Conservation (phyloP, 345 rosid species). For the Lepidium africanum region DNA sequence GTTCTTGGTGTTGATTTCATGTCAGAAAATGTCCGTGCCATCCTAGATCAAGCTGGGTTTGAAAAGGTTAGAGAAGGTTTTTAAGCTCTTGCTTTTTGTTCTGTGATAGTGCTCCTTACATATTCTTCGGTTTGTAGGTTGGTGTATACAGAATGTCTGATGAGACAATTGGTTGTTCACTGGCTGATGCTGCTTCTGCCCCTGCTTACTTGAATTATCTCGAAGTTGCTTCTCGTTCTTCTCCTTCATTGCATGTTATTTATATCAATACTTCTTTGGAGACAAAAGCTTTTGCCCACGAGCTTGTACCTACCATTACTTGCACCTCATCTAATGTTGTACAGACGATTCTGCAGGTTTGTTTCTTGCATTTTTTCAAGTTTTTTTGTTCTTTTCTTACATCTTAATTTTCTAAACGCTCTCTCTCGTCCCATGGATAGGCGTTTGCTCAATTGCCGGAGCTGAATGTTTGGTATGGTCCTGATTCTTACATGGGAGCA, state of each 20-base stretch:
- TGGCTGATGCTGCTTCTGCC: constrained; percentile 93
- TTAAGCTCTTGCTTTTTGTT: background rate
- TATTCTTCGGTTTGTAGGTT: constrained; percentile 41
- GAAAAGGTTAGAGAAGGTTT: constrained; percentile 38
- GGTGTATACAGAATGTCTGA: constrained; percentile 91
- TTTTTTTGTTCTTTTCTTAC: background rate
- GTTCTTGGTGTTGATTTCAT: constrained; percentile 97
- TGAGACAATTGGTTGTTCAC: constrained; percentile 87
- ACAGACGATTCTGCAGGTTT: constrained; percentile 88
- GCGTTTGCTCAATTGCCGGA: constrained; percentile 83
- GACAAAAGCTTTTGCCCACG: constrained; percentile 94
- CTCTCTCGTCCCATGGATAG: constrained; percentile 31
- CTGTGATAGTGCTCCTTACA: background rate
- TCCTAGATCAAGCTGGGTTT: constrained; percentile 93
- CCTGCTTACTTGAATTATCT: constrained; percentile 81
- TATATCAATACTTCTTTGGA: constrained; percentile 93
- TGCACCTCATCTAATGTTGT: constrained; percentile 97
- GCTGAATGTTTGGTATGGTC: constrained; percentile 80
- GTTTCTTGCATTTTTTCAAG: constrained; percentile 1
- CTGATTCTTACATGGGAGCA: constrained; percentile 99
- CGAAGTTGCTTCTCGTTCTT: constrained; percentile 50
- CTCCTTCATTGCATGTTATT: constrained; percentile 78
- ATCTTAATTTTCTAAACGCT: background rate
- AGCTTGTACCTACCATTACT: constrained; percentile 94
- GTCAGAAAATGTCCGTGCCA: constrained; percentile 96